Evolutionary conservation across 2,329 filamentous ascomycete genomes (phyloP), one percentile per base, ranked within the genome.

Genomic region (Fonsecaea erecta): DNA sequence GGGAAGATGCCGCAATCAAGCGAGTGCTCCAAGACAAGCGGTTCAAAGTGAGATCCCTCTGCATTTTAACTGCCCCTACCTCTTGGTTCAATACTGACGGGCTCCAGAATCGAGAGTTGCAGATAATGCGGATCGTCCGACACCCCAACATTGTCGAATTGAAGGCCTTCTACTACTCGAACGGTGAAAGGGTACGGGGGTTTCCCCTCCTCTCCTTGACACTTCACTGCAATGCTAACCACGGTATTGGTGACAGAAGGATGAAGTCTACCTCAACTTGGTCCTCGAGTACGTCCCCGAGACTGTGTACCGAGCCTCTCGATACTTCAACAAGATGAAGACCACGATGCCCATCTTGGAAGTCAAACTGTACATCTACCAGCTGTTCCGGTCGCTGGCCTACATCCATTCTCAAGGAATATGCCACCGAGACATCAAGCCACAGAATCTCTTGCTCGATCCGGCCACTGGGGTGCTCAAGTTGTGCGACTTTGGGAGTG

Each of bases 311-410:
- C 90, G 95, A 75, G 95, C 95, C 51, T 98, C 95, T 70, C 90
- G 95, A 75, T 98, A 97, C 83, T 99, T 99, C 86, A 98, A 96
- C 86, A 99, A 99, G 84, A 90, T 98, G 90, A 99, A 98, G 88
- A 96, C 93, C 6, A 97, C 94, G 60, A 99, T 99, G 95, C 95
- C 95, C 16, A 97, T 94, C 74, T 87, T 99, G 73, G 95, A 99
- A 80, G 93, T 98, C 77, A 99, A 99, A 85, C 90, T 99, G 69
- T 99, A 98, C 85, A 99, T 94, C 77, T 99, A 99, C 82, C 95
- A 99, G 84, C 90, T 99, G 62, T 99, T 99, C 87, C 90, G 95
- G 73, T 96, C 95, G 37, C 86, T 99, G 73, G 95, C 95, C 75
- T 99, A 99, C 82, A 99, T 99, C 73, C 95, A 99, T 82, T 98